Evolutionary conservation across 306 rosid species (phyloP), one percentile per base, ranked within the genome.

Genomic region (Astragalus membranaceus): DNA sequence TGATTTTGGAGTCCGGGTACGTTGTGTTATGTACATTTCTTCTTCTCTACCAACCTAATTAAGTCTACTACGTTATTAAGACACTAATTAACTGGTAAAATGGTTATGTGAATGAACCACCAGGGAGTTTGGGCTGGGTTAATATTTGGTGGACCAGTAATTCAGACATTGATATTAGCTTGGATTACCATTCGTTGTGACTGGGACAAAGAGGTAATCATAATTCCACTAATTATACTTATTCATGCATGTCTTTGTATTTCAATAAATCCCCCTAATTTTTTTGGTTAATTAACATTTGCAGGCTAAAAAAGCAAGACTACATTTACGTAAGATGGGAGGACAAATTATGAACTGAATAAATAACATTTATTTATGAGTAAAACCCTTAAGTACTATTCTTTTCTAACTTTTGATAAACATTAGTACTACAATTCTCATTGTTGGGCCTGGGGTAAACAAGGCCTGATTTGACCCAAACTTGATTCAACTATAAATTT

Each of bases 111-210:
- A 47, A 63, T 32, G 23, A 26, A 51, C 1, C 10, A 50, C 14
- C 59, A 86, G 92, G 96, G 89, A 39, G 79, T 88, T 15, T 90
- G 94, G 91, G 89, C 78, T 0, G 89, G 94, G 43, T 75, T 90
- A 86, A 84, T 88, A 5, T 83, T 84, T 46, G 91, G 96, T 3
- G 94, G 94, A 64, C 85, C 91, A 1, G 84, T 86, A 10, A 29
- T 72, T 30, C 96, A 90, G 48, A 87, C 93, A 1, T 35, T 85
- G 83, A 70, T 90, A 43, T 67, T 90, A 44, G 36, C 75, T 62
- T 8, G 73, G 44, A 20, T 90, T 68, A 84, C 89, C 36, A 15
- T 77, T 5, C 81, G 87, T 43, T 85, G 96, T 35, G 88, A 90
- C 20, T 90, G 94, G 94, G 76, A 90, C 9, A 79, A 23, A 67